Percentiles rank a stretch among this genome's conserved stretches.
Conservation (phyloP, 768 basidiomycete species). For the Amanita molliuscula region DNA sequence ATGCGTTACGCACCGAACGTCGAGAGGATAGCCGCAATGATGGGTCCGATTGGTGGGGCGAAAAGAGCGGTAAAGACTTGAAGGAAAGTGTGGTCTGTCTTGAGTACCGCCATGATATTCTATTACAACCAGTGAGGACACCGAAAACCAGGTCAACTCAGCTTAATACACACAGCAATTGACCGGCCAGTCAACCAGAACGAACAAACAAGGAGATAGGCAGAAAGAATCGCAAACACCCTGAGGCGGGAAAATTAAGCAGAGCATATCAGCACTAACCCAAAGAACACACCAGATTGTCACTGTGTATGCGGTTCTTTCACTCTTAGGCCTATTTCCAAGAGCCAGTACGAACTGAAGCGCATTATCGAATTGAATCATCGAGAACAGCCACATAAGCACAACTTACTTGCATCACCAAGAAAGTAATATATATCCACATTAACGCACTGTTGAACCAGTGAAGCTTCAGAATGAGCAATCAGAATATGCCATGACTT, state of each 20-base stretch:
- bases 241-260: conserved; percentile 20
- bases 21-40: conserved; percentile 81
- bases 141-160: neutral
- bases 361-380: neutral
- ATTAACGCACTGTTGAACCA: conserved; percentile 79
- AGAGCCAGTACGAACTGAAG: conserved; percentile 43
- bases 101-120: conserved; percentile 43
- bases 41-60: conserved; percentile 65
- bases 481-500: conserved; percentile 43
- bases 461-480: conserved; percentile 20
- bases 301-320: conserved; percentile 58
- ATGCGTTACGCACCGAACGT: conserved; percentile 57
- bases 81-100: conserved; percentile 28
- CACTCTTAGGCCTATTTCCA: conserved; percentile 83
- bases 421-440: conserved; percentile 84
- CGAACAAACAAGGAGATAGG: conserved; percentile 83
- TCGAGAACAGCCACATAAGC: neutral
- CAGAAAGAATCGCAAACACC: conserved; percentile 75
- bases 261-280: neutral
- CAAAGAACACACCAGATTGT: conserved; percentile 49
- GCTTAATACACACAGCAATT: conserved; percentile 44
- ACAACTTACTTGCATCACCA: conserved; percentile 51
- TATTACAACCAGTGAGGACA: conserved; percentile 12
- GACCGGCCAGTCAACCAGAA: conserved; percentile 74
- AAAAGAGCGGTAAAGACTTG: conserved; percentile 58